These are phyloP conservation scores for Pleurotus ostreatus DNA, from an alignment of 768 basidiomycete genomes.

Conservation along the genomic window DNA sequence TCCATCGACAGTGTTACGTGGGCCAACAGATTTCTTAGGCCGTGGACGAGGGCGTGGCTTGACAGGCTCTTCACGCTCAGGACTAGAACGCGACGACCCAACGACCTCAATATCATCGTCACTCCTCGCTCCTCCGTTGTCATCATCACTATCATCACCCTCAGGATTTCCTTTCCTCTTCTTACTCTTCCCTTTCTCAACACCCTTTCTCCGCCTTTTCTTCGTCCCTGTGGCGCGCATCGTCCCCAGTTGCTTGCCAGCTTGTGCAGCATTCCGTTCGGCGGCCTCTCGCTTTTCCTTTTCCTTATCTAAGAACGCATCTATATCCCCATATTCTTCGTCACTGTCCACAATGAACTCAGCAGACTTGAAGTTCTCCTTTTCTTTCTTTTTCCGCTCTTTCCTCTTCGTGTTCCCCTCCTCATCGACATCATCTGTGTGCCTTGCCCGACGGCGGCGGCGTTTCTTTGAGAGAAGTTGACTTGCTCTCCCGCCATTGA, in stretches of 20 bases:
- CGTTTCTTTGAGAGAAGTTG: slow-evolving; percentile 67
- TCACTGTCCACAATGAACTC: slow-evolving; percentile 93
- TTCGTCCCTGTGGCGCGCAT: slow-evolving; percentile 53
- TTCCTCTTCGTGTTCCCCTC: slow-evolving; percentile 49
- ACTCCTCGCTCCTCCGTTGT: slow-evolving; percentile 21
- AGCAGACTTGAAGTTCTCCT: slow-evolving; percentile 73
- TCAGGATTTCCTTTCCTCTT: slow-evolving; percentile 18
- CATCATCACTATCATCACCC: slow-evolving; percentile 12
- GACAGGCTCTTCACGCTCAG: slow-evolving; percentile 9
- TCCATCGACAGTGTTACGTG: background rate
- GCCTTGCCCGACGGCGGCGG: slow-evolving; percentile 46
- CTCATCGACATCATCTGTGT: slow-evolving; percentile 38
- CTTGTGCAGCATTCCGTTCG: slow-evolving; percentile 40
- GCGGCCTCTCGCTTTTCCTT: slow-evolving; percentile 53
- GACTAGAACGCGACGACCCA: slow-evolving; percentile 16
- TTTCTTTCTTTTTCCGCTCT: slow-evolving; percentile 63
- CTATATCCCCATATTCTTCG: slow-evolving; percentile 75
- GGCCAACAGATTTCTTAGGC: background rate
- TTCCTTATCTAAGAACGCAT: slow-evolving; percentile 79
- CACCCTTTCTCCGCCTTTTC: slow-evolving; percentile 39
- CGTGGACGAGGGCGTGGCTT: background rate
- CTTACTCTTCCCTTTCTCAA: slow-evolving; percentile 32
- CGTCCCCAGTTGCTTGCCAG: slow-evolving; percentile 36
- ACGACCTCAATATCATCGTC: slow-evolving; percentile 19
- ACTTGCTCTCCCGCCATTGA: slow-evolving; percentile 71